Evolutionary conservation across 805 yeast genomes (phyloP).

Genomic region (Yarrowia sp.): DNA sequence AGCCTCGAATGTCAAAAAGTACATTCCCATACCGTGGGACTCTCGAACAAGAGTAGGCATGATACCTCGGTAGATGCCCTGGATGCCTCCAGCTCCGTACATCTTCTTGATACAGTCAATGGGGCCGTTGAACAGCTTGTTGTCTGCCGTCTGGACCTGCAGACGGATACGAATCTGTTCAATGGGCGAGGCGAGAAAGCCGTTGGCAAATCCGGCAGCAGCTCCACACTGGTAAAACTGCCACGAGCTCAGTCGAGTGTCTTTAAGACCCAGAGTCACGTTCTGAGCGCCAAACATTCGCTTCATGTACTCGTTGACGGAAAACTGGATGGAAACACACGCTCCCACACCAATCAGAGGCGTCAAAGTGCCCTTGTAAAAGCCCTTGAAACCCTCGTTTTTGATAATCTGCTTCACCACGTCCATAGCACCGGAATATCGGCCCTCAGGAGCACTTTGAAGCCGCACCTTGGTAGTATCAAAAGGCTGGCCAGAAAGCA

Average conservation of each 20-base stretch:
- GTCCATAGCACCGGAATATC: constrained; percentile 68
- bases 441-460: constrained; percentile 80
- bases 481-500: constrained; percentile 92
- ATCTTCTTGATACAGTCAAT: constrained; percentile 64
- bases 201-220: constrained; percentile 90
- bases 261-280: constrained; percentile 39
- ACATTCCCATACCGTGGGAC: constrained; percentile 77
- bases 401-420: constrained; percentile 67
- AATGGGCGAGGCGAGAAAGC: constrained; percentile 86
- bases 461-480: constrained; percentile 92
- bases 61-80: constrained; percentile 74
- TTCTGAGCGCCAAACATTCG: constrained; percentile 55
- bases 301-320: constrained; percentile 93
- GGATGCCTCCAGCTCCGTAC: constrained; percentile 49
- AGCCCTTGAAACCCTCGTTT: constrained; percentile 81
- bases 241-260: constrained; percentile 44
- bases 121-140: constrained; percentile 66
- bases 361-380: constrained; percentile 90
- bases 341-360: constrained; percentile 96
- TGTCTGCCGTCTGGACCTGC: constrained; percentile 73
- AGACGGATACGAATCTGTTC: constrained; percentile 92
- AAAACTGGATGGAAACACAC: constrained; percentile 93
- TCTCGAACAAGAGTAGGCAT: constrained; percentile 82
- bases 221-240: constrained; percentile 83
- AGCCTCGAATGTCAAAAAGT: constrained; percentile 88